Evolutionary conservation across 306 rosid species (phyloP), one percentile per base, ranked within the genome.

Genomic region (Sesbania bispinosa): DNA sequence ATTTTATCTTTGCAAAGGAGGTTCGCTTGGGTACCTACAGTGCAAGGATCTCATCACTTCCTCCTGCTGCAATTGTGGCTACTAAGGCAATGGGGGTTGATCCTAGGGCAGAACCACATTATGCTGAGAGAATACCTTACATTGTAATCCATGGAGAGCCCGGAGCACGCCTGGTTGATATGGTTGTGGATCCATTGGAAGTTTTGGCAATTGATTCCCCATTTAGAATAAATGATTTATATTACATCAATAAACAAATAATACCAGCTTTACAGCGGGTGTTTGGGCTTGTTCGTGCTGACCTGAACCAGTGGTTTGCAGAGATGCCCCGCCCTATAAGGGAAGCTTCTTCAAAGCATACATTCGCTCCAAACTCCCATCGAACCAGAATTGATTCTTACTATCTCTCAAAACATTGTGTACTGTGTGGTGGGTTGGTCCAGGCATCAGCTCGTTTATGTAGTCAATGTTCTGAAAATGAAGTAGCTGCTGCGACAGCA

Each of bases 11-110:
- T 83, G 94, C 97, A 54, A 93, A 93, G 82, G 98, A 93, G 87
- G 97, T 93, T 77, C 89, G 96, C 63, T 57, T 90, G 59, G 98
- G 97, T 63, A 87, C 90, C 63, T 93, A 93, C 80, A 81, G 89
- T 63, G 62, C 84, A 14, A 88, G 88, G 84, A 75, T 82, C 50
- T 85, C 96, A n/a, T 87, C 90, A 50, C 94, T 93, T 80, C 98
- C 97, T 77, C 97, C 98, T 15, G 96, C 96, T 20, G 98, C 98
- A 76, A 87, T 93, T 83, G 98, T 93, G 41, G 97, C 98, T 72
- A 78, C 86, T 11, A 93, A 93, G 82, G 98, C 97, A 26, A 90
- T 84, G 92, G 87, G 84, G 81, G 67, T 67, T 60, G 97, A 93
- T 74, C 97, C 87, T 23, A 88, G 98, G 82, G 96, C 96, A 26